These are phyloP conservation scores for Agrocybe chaxingu DNA, from an alignment of 768 basidiomycete species.

Conservation along the genomic window DNA sequence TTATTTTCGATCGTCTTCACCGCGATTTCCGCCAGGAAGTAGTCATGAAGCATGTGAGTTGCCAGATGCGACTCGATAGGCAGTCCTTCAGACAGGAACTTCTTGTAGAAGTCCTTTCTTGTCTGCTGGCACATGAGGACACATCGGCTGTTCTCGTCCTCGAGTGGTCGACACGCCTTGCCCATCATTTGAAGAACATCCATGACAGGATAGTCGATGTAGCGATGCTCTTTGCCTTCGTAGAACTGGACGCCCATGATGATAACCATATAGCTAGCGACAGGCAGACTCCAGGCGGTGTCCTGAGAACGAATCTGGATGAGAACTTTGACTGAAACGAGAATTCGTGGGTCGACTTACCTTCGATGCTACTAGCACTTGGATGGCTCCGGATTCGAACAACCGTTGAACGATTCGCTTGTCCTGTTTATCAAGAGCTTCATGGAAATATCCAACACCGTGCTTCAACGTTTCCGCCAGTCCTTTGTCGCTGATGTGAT, in stretches of 20 bases:
- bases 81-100: conserved; percentile 94
- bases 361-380: conserved; percentile 92
- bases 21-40: conserved; percentile 97
- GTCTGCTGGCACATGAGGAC: conserved; percentile 98
- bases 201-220: conserved; percentile 97
- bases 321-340: background rate
- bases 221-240: conserved; percentile 97
- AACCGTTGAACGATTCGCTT: conserved; percentile 90
- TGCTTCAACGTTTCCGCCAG: conserved; percentile 81
- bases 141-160: conserved; percentile 89
- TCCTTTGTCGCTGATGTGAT: conserved; percentile 73
- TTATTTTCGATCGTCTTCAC: conserved; percentile 99
- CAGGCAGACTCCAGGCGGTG: conserved; percentile 93
- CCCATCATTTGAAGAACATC: conserved; percentile 99
- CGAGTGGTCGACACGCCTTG: conserved; percentile 85
- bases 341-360: conserved; percentile 34
- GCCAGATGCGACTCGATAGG: conserved; percentile 96
- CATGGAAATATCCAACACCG: conserved; percentile 94
- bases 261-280: conserved; percentile 95
- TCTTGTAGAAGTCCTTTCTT: conserved; percentile 98
- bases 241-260: conserved; percentile 99
- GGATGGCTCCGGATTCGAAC: conserved; percentile 93
- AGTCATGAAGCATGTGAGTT: conserved; percentile 89
- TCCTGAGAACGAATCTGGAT: conserved; percentile 47
- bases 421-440: conserved; percentile 88